These are phyloP conservation scores for Penicillium occitanis DNA, from an alignment of 2,329 filamentous ascomycete species.

Conservation along the genomic window DNA sequence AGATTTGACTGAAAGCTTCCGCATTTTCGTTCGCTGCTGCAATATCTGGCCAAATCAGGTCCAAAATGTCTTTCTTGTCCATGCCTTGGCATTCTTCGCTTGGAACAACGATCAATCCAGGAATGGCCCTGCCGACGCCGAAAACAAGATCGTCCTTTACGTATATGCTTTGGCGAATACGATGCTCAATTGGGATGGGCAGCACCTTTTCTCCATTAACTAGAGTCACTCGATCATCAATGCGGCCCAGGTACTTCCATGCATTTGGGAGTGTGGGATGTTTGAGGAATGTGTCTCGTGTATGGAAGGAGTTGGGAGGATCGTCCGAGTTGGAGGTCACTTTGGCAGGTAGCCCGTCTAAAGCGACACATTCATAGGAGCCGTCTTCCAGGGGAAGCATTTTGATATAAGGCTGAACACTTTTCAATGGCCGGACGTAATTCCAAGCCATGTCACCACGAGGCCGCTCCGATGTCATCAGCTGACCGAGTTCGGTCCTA, in stretches of 20 bases:
- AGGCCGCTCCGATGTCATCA: background rate
- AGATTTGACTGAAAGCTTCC: background rate
- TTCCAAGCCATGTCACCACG: background rate
- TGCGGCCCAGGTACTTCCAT: constrained; percentile 20
- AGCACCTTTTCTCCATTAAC: constrained; percentile 26
- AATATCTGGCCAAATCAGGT: background rate
- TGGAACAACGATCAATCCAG: background rate
- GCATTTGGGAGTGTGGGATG: constrained; percentile 1
- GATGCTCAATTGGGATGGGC: constrained; percentile 20
- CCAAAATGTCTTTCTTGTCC: background rate
- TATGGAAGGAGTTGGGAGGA: constrained; percentile 5
- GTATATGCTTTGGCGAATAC: background rate
- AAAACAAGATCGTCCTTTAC: background rate
- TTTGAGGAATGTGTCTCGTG: constrained; percentile 6
- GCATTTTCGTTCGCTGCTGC: background rate
- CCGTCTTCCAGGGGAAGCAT: background rate
- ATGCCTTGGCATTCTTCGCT: background rate
- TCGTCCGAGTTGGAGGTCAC: background rate
- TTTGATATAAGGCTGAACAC: background rate
- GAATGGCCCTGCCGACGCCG: background rate
- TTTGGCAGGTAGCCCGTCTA: background rate
- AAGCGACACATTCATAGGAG: background rate
- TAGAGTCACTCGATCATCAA: constrained; percentile 20
- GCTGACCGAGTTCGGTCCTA: background rate
- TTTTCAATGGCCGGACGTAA: background rate